phyloP scores from a whole-genome alignment of 164 flowering plant genomes.

The Santalum album region DNA sequence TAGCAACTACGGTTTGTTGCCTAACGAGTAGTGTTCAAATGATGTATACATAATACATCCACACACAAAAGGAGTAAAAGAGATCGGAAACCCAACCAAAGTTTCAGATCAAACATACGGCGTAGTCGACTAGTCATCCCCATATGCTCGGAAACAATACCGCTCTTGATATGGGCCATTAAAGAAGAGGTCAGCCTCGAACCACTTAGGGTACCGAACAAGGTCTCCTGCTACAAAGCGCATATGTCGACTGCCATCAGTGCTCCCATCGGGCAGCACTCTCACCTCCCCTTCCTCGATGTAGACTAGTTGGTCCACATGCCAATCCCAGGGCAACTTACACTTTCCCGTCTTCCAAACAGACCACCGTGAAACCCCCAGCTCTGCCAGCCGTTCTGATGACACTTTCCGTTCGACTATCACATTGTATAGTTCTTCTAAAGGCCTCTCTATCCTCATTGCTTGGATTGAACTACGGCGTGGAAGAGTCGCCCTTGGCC shows the following conservation, averaged over 20 bases:
- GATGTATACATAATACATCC: too few species aligned
- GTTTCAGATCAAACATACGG: background rate
- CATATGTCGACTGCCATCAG: slow-evolving; percentile 30
- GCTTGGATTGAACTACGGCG: slow-evolving; percentile 16
- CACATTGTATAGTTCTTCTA: slow-evolving; percentile 68
- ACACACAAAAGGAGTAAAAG: background rate
- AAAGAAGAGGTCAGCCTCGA: slow-evolving; percentile 81
- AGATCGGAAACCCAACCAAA: background rate
- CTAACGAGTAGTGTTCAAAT: too few species aligned
- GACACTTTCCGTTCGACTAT: slow-evolving; percentile 59
- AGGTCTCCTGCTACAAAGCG: slow-evolving; percentile 67
- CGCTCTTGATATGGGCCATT: slow-evolving; percentile 73
- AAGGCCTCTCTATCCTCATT: slow-evolving; percentile 49
- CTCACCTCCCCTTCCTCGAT: slow-evolving; percentile 79
- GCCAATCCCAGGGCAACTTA: slow-evolving; percentile 84
- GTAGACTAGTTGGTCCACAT: slow-evolving; percentile 77
- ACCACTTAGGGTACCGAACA: slow-evolving; percentile 88
- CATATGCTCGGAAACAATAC: slow-evolving; percentile 68
- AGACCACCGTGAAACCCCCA: slow-evolving; percentile 68
- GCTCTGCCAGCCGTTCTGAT: slow-evolving; percentile 43
- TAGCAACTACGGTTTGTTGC: too few species aligned
- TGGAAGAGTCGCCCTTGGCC: background rate
- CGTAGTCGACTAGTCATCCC: slow-evolving; percentile 39
- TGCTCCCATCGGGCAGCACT: slow-evolving; percentile 80
- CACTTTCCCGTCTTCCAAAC: slow-evolving; percentile 81